Evolutionary conservation across 805 yeast species (phyloP), one percentile per base, ranked within the genome.

Genomic region (Metschnikowia chrysomelidarum): DNA sequence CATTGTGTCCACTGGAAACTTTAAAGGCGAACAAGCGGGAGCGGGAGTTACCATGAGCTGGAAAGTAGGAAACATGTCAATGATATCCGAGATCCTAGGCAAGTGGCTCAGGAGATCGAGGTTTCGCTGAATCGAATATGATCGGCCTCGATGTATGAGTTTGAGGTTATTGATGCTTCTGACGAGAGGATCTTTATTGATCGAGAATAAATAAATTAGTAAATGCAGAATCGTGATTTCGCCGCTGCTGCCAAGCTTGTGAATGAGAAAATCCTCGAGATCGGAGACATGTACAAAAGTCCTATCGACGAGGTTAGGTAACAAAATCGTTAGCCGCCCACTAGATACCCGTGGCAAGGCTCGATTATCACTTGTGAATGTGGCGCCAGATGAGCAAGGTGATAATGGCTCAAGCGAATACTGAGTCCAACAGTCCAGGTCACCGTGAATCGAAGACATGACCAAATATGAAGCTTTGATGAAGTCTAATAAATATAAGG

Each of bases 71-170:
- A 30, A 46, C 26, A 7, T 21, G 7, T 23, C 30, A 3, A 34
- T 15, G 11, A 46, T 22, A 11, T 36, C 40, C 9, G 11, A 26
- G 9, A 47, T 23, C 11, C 21, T 15, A 10, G 50, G 40, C 30
- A 28, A 29, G 20, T 17, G 26, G 14, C 16, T 28, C 16, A n/a
- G 28, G 23, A 46, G 35, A 25, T 46, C 46, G 12, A 32, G 27
- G 18, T 19, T 18, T 19, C 34, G 13, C 21, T 35, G 43, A 14
- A 46, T 30, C 17, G 26, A 12, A 28, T 38, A 46, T 23, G 27
- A 42, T 35, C 36, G 31, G 1, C 52, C 52, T 24, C 25, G 30
- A 22, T 47, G 52, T 6, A 47, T 31, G 5, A 47, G 49, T 37
- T 36, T 43, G 27, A 43, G 4, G 24, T 41, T 27, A 34, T 31